A percentile compares a stretch with the other conserved stretches of the same genome.
These are phyloP conservation scores for Gynochthodes officinalis DNA, from an alignment of 257 asterid species.

Conservation along the genomic window DNA sequence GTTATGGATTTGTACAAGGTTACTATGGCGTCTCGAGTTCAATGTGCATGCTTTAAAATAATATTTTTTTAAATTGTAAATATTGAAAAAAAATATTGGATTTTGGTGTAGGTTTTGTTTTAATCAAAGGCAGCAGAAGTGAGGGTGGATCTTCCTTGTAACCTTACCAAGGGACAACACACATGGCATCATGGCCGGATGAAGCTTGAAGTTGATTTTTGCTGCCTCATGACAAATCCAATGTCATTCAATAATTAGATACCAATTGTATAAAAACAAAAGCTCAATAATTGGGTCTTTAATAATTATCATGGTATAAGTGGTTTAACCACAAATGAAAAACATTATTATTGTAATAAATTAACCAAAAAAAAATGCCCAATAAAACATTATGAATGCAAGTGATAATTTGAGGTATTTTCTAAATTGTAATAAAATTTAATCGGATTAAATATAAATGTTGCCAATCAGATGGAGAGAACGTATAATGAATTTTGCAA, in stretches of 20 bases:
- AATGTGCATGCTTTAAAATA: no score
- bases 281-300: no score
- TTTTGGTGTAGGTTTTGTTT: not conserved
- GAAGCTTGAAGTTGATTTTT: not conserved
- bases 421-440: no score
- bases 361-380: not conserved
- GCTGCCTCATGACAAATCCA: not conserved
- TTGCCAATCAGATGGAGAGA: no score
- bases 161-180: constrained; percentile 4
- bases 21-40: not conserved
- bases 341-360: not conserved
- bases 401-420: no score
- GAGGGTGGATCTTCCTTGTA: constrained; percentile 1
- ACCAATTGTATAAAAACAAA: no score
- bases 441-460: no score
- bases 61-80: no score
- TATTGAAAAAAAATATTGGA: no score
- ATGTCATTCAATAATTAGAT: not conserved
- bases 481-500: no score
- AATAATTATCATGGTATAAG: no score
- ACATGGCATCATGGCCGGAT: constrained; percentile 2
- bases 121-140: not conserved
- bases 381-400: not conserved
- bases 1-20: not conserved
- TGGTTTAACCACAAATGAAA: no score